Percentiles rank a stretch among this genome's conserved stretches.
Conservation (phyloP, 2,329 filamentous ascomycete genomes). For the Talaromyces pinophilus region DNA sequence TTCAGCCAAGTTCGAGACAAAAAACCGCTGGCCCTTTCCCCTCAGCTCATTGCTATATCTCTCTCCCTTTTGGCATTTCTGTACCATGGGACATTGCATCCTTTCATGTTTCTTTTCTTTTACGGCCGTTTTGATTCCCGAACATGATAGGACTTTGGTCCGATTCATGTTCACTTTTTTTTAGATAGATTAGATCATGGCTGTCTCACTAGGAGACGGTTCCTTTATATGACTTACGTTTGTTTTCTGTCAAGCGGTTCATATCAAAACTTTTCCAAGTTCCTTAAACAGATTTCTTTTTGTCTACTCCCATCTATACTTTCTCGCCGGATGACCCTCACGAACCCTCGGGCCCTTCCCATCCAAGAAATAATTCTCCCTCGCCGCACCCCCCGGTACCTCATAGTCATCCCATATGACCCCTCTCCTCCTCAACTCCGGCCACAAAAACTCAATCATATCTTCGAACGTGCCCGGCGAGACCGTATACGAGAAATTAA, state of each 20-base stretch:
- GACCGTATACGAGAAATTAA: slow-evolving; percentile 51
- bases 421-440: slow-evolving; percentile 44
- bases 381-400: slow-evolving; percentile 40
- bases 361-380: slow-evolving; percentile 43
- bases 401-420: slow-evolving; percentile 45
- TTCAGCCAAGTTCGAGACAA: slow-evolving; percentile 1
- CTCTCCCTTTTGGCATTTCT: slow-evolving; percentile 22
- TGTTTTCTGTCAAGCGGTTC: neutral
- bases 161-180: slow-evolving; percentile 13
- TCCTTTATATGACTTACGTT: slow-evolving; percentile 14
- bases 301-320: slow-evolving; percentile 13
- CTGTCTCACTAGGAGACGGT: slow-evolving; percentile 18
- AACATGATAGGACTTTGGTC: slow-evolving; percentile 2
- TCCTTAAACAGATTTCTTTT: neutral
- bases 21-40: neutral
- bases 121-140: slow-evolving; percentile 17
- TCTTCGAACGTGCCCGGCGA: slow-evolving; percentile 57
- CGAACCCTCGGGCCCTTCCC: slow-evolving; percentile 32
- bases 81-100: slow-evolving; percentile 21
- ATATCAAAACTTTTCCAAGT: neutral
- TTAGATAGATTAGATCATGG: slow-evolving; percentile 22
- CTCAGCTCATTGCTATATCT: neutral
- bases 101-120: slow-evolving; percentile 8
- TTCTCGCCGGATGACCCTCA: slow-evolving; percentile 16
- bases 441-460: slow-evolving; percentile 52